A percentile compares a stretch with the other conserved stretches of the same genome.
Conservation (phyloP, 192 early-diverging fungal species). For the Coemansia javaensis region DNA sequence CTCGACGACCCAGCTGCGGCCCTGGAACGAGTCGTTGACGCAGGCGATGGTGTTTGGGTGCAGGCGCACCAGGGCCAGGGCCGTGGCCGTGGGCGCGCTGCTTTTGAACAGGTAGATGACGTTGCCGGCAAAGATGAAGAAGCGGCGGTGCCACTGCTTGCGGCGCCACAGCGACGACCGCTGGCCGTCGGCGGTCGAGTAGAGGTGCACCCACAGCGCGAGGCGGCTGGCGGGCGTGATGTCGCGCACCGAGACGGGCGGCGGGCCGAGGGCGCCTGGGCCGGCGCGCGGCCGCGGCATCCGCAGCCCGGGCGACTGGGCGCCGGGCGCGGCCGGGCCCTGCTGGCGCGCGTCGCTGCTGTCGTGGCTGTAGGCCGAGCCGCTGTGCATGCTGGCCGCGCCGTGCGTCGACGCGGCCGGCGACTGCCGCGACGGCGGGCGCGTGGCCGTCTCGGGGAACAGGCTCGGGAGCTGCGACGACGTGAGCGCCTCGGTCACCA, state of each 20-base stretch:
- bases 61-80: constrained; percentile 27
- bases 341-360: constrained; percentile 12
- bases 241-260: constrained; percentile 31
- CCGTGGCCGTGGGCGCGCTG: constrained; percentile 39
- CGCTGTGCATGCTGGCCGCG: constrained; percentile 24
- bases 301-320: too few species aligned
- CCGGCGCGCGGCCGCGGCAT: constrained; percentile 2
- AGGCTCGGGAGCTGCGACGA: constrained; percentile 36
- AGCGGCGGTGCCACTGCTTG: constrained; percentile 49
- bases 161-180: constrained; percentile 37
- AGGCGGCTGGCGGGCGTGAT: constrained; percentile 46
- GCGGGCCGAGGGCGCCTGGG: constrained; percentile 9
- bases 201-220: constrained; percentile 43
- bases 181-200: constrained; percentile 16
- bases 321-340: not conserved
- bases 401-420: not conserved
- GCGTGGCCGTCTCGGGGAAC: constrained; percentile 27
- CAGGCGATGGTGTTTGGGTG: constrained; percentile 31
- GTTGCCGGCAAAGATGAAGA: constrained; percentile 46
- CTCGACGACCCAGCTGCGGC: constrained; percentile 48
- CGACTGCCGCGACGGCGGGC: not conserved
- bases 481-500: constrained; percentile 30
- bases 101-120: constrained; percentile 46
- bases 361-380: constrained; percentile 23
- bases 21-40: constrained; percentile 47